Base-by-base conservation (phyloP, 2,329 filamentous ascomycete genomes). In the Nigrospora sphaerica region DNA sequence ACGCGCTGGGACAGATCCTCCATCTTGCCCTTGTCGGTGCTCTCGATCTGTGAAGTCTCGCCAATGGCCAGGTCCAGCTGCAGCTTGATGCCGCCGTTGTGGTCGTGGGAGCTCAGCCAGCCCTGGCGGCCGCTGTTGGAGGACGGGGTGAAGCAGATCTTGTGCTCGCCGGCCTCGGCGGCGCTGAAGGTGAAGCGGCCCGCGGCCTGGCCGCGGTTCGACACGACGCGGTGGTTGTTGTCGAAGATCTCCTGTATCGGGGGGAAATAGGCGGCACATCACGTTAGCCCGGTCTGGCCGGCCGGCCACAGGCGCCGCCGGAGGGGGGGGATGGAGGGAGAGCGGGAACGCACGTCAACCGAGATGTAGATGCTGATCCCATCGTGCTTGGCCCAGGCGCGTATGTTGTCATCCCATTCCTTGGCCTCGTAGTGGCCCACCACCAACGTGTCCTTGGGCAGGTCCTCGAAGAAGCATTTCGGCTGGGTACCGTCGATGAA, bases 381-480 rank as follows among this genome's bases (percentile, higher is more conserved):
- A 53, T 83, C 76, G 65, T 93, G 87, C 62, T 85, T 75, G 45
- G 75, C 69, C 80, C 88, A 97, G 44, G 71, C 65, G 55, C 80
- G 78, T 47, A 74, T 70, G 55, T 83, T 72, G 48, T 87, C 79
- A 67, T 93, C 84, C 73, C 81, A 93, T 66, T 95, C 86, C 68
- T 93, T 85, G 43, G 89, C 88, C 46, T 78, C 81, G 75, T 91
- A 98, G 70, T 93, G 85, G 57, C 93, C 93, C 49, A 96, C 91
- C 46, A 98, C 92, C 48, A 98, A 74, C 13, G 93, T 97, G 68
- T 95, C 92, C 75, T 97, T 96, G 55, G 93, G 91, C 49, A 98
- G 80, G 69, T 97, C 92, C 73, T 98, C 93, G 72, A 87, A 95
- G 81, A 98, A 98, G 72, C 93, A 98, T 73, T 95, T 96, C 56